Percentiles rank a stretch among this genome's conserved stretches.
Evolutionary conservation across 2,329 filamentous ascomycete genomes (phyloP).

Genomic region (Alternaria conjuncta): DNA sequence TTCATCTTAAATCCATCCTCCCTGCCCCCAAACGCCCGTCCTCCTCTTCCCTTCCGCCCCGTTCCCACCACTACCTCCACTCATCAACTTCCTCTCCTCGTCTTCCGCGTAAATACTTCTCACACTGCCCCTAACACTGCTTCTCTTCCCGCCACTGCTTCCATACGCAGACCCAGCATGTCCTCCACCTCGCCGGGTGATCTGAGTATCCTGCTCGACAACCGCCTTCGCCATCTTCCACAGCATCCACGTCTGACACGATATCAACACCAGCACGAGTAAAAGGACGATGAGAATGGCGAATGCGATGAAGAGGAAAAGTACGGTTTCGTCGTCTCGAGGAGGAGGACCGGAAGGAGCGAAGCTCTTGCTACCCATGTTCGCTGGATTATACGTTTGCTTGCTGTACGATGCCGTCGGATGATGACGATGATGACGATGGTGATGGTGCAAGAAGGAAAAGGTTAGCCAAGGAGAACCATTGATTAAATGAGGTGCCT

Average conservation of each 20-base stretch:
- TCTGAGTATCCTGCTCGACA: conserved; percentile 24
- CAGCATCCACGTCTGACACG: conserved; percentile 33
- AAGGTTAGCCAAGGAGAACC: background rate
- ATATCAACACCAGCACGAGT: conserved; percentile 24
- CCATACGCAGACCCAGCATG: background rate
- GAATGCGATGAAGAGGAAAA: conserved; percentile 37
- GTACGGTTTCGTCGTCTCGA: conserved; percentile 19
- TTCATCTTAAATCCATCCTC: conserved; percentile 1
- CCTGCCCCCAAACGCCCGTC: background rate
- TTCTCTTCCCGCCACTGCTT: background rate
- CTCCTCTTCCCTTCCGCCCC: conserved; percentile 2
- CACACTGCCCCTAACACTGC: background rate
- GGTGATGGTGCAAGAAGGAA: background rate
- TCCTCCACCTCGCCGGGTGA: conserved; percentile 5
- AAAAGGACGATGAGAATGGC: conserved; percentile 32
- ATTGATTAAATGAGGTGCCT: background rate
- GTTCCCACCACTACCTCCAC: background rate
- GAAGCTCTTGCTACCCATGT: background rate
- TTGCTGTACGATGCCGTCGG: background rate
- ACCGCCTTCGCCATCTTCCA: conserved; percentile 31
- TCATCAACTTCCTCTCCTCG: background rate
- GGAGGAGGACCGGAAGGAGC: background rate
- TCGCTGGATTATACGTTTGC: conserved; percentile 1
- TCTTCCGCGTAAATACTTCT: background rate
- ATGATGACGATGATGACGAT: background rate